Base-by-base conservation (phyloP, 2,329 filamentous ascomycete species). In the Thelonectria rubi region DNA sequence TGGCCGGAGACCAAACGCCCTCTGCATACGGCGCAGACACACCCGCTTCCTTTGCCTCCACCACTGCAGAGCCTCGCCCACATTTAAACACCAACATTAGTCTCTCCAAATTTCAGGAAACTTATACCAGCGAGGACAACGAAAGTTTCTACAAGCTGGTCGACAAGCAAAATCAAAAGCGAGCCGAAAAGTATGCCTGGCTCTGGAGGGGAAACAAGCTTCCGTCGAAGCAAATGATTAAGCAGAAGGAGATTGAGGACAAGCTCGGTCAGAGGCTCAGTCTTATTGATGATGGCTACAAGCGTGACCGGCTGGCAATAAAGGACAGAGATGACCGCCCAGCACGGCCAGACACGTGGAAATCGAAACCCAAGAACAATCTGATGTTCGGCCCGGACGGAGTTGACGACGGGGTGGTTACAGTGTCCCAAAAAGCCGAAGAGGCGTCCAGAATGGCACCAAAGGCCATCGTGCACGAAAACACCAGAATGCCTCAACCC, bases 81-180 rank as follows among this genome's bases (percentile, higher is more conserved):
- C 77, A 83, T 32, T 81, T 92, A 17, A 89, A 97, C 74, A 88
- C 89, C 43, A 90, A 89, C 69, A 88, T 98, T 82, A 93, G 90
- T 62, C 84, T 99, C 1, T 88, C 89, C 55, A 87, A 89, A 1
- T 99, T 97, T 72, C 95, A 99, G 74, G 86, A 91, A 3, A 94
- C 92, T 68, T 98, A 97, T 78, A 99, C 94, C 1, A 97, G 93
- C 72, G 95, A 99, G 77, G 95, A 99, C 75, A 98, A 98, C 73
- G 95, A 97, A 74, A 96, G 92, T 69, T 98, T 99, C 80, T 97
- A 97, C 77, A 91, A 90, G 69, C 83, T 99, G 1, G 81, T 98
- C 26, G 95, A 99, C 78, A 91, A 89, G 72, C 93, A 97, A 73
- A 99, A 97, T 73, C 84, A 89, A 63, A 94, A 93, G 75, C 87